A percentile compares a stretch with the other conserved stretches of the same genome.
Evolutionary conservation across 129 eudicot species (phyloP).

Genomic region (Solidago caesia): DNA sequence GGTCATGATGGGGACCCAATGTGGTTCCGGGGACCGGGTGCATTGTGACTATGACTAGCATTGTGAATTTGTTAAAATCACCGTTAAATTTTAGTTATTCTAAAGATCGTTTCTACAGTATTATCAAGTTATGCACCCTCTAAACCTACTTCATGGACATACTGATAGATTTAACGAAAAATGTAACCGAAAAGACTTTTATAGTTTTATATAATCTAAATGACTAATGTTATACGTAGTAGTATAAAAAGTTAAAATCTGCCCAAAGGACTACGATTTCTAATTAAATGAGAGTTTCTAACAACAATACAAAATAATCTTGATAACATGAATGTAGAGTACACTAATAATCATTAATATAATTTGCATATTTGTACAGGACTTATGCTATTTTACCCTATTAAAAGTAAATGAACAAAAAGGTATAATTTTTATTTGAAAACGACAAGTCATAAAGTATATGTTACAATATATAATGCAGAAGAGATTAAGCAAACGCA

Average conservation of each 20-base stretch:
- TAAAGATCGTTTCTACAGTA: not conserved
- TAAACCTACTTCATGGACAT: conserved; percentile 9
- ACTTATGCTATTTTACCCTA: not conserved
- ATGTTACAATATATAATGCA: not conserved
- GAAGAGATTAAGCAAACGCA: not conserved
- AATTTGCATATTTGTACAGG: not conserved
- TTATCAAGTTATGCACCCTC: conserved; percentile 9
- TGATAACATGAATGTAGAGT: conserved; percentile 7
- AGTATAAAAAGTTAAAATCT: too few relatives aligned
- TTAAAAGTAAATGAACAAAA: not conserved
- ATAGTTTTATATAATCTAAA: not conserved
- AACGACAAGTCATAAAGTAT: conserved; percentile 3
- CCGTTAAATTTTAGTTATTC: not conserved
- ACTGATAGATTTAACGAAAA: not conserved
- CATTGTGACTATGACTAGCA: not conserved
- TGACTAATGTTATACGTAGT: not conserved
- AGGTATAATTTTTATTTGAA: not conserved
- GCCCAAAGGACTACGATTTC: too few relatives aligned
- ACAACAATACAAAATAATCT: not conserved
- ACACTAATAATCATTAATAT: not conserved
- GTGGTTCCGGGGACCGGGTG: too few relatives aligned
- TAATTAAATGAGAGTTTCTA: not conserved
- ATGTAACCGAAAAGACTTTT: not conserved
- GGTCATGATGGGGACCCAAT: too few relatives aligned
- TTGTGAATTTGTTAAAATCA: not conserved